Evolutionary conservation across 306 rosid genomes (phyloP), one percentile per base, ranked within the genome.

Genomic region (Pterocarpus santalinus): DNA sequence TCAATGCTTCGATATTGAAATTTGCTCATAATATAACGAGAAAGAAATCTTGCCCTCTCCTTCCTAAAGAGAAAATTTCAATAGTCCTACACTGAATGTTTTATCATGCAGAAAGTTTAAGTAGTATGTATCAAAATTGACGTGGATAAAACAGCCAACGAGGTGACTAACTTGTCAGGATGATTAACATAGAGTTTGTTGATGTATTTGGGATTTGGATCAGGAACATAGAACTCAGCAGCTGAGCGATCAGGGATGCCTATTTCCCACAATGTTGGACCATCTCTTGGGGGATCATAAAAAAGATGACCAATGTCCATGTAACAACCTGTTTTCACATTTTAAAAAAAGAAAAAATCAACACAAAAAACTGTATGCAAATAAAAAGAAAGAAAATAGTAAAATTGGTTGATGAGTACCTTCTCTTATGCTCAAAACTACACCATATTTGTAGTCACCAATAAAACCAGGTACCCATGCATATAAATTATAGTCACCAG

Each of bases 221-320:
- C 93, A 15, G 97, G 97, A 73, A 91, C 83, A 70, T 84, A 93
- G 82, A 95, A 93, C 72, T 93, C 97, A 30, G 89, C 90, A 52
- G 97, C 97, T 12, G 95, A 78, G 32, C 97, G 97, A 81, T 95
- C 93, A 11, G 99, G 99, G 53, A 87, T 76, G 60, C 97, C 97
- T 65, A 95, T 95, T 91, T 95, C 99, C 99, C 99, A 95, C 57
- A 90, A 60, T 35, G 99, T 95, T 8, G 97, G 91, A 4, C 97
- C 99, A 77, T 87, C 88, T 86, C 99, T 91, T 56, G 90, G 97
- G 3, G 97, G 92, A 33, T 91, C 90, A 75, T 85, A 91, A 2
- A 89, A 89, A 67, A 89, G 77, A 44, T 88, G 88, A 58, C 95
- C 99, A 33, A 89, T 55, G 17, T 88, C 88, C 63, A 87, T 88